phyloP scores from a whole-genome alignment of 75 land plant genomes.

The Pinus albicaulis region DNA sequence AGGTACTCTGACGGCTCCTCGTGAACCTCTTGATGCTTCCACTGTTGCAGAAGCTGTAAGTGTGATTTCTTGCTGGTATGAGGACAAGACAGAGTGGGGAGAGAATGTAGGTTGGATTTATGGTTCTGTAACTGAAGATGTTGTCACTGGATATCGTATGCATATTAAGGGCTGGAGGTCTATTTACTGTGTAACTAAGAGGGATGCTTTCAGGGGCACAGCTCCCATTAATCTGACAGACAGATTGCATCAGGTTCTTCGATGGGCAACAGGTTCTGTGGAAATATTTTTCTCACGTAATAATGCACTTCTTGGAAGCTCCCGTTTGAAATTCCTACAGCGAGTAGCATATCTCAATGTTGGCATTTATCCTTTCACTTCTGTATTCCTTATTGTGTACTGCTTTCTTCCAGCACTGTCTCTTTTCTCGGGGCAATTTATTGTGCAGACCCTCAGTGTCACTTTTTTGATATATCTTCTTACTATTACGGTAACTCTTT shows the following conservation, averaged over 20 bases:
- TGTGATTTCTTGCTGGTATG: conserved; percentile 77
- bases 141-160: conserved; percentile 79
- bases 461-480: conserved; percentile 62
- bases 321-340: conserved; percentile 84
- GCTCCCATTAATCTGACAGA: conserved; percentile 87
- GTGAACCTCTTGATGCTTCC: conserved; percentile 30
- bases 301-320: conserved; percentile 75
- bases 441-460: conserved; percentile 60
- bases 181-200: conserved; percentile 64
- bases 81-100: conserved; percentile 87
- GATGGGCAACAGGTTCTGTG: conserved; percentile 97
- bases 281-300: conserved; percentile 95
- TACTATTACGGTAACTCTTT: conserved; percentile 51
- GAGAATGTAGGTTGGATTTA: conserved; percentile 72
- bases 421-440: conserved; percentile 80
- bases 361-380: conserved; percentile 71
- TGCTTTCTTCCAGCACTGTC: conserved; percentile 84
- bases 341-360: conserved; percentile 78
- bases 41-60: conserved; percentile 48
- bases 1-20: conserved; percentile 26
- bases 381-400: conserved; percentile 76
- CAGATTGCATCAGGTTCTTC: conserved; percentile 89
- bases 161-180: conserved; percentile 79
- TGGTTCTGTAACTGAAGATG: conserved; percentile 69
- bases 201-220: conserved; percentile 66